Evolutionary conservation across 495 filamentous ascomycete species (phyloP).

Genomic region (Lichenothelia convexa): DNA sequence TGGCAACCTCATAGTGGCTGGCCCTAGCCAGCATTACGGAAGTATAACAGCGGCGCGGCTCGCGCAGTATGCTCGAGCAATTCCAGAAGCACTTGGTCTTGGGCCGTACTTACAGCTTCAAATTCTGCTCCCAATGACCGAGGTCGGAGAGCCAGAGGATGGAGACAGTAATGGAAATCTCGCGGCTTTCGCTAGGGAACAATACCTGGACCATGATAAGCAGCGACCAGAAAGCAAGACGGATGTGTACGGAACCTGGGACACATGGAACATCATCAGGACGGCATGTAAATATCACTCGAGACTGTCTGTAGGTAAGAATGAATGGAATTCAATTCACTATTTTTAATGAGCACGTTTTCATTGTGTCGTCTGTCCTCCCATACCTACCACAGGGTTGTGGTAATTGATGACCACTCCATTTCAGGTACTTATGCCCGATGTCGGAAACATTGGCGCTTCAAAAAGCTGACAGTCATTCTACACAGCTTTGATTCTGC

Average conservation of each 20-base stretch:
- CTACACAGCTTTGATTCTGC: slow-evolving; percentile 51
- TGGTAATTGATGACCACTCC: background rate
- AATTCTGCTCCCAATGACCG: slow-evolving; percentile 65
- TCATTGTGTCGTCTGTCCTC: no score
- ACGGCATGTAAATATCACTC: slow-evolving; percentile 70
- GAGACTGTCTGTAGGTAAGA: slow-evolving; percentile 74
- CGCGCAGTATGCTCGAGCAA: slow-evolving; percentile 64
- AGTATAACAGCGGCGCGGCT: slow-evolving; percentile 28
- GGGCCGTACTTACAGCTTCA: slow-evolving; percentile 62
- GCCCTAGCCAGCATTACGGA: slow-evolving; percentile 41
- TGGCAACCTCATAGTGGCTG: slow-evolving; percentile 61
- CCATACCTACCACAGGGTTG: no score
- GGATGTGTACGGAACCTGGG: slow-evolving; percentile 57
- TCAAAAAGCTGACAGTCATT: background rate
- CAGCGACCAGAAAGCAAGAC: slow-evolving; percentile 20
- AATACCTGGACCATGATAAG: slow-evolving; percentile 26
- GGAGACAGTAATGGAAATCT: slow-evolving; percentile 38
- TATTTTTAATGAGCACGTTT: slow-evolving; percentile 9
- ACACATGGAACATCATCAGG: slow-evolving; percentile 80
- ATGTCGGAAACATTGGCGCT: no score
- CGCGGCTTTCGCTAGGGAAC: slow-evolving; percentile 36
- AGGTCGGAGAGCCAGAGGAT: slow-evolving; percentile 29
- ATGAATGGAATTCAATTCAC: slow-evolving; percentile 3
- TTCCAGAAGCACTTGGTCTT: slow-evolving; percentile 57
- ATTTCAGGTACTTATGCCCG: background rate